Evolutionary conservation across 176 grass and related monocot species (phyloP).

Genomic region (Ensete glaucum): DNA sequence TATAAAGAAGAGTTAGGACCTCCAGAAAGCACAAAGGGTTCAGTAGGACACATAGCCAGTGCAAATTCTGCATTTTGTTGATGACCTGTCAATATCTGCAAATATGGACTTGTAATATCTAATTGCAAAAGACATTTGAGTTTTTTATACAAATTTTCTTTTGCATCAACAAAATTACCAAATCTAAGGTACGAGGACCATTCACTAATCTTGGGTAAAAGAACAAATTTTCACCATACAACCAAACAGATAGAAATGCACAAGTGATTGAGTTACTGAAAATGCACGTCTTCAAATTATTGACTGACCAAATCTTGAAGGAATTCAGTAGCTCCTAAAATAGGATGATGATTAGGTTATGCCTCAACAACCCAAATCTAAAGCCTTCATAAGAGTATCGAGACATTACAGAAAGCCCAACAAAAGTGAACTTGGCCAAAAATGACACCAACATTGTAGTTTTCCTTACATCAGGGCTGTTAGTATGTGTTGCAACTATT

Average conservation of each 20-base stretch:
- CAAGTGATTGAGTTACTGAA: neutral
- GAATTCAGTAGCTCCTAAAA: conserved; percentile 55
- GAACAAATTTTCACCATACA: neutral
- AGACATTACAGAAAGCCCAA: conserved; percentile 6
- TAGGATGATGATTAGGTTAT: conserved; percentile 75
- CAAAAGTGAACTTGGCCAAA: conserved; percentile 11
- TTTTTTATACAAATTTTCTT: neutral
- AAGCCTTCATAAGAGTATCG: conserved; percentile 38
- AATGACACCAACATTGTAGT: conserved; percentile 7
- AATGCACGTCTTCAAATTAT: neutral
- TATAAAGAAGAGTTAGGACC: conserved; percentile 31
- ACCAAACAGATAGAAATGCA: conserved; percentile 3
- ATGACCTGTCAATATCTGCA: conserved; percentile 79
- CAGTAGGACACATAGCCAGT: conserved; percentile 82
- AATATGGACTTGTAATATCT: conserved; percentile 7
- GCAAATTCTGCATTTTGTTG: conserved; percentile 89
- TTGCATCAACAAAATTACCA: neutral
- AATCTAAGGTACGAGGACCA: neutral
- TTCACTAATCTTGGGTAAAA: neutral
- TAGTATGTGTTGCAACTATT: conserved; percentile 88
- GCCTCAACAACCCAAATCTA: conserved; percentile 86
- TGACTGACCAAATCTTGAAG: conserved; percentile 62
- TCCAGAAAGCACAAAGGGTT: conserved; percentile 90
- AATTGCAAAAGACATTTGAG: neutral
- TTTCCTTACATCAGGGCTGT: conserved; percentile 80